These are phyloP conservation scores for Apiospora rasikravindrae DNA, from an alignment of 2,329 filamentous ascomycete genomes.

Conservation along the genomic window DNA sequence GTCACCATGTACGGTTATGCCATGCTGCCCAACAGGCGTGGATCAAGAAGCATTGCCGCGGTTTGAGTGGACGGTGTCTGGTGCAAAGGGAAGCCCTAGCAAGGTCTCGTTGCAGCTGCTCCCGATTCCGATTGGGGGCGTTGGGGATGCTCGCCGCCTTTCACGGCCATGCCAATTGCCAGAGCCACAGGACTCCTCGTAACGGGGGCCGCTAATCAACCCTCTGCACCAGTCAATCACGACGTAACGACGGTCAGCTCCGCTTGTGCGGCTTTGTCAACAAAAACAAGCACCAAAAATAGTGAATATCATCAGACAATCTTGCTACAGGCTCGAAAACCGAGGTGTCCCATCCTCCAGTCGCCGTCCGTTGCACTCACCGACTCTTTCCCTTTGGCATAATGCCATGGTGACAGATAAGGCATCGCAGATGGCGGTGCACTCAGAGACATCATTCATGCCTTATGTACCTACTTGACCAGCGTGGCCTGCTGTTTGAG, in stretches of 20 bases:
- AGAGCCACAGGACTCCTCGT: conserved; percentile 20
- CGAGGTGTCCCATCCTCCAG: conserved; percentile 11
- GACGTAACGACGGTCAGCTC: conserved; percentile 17
- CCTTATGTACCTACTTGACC: conserved; percentile 2
- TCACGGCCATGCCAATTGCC: conserved; percentile 18
- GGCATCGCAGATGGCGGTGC: conserved; percentile 4
- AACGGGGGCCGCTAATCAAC: conserved; percentile 23
- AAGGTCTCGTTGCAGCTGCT: conserved; percentile 16
- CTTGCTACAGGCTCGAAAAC: conserved; percentile 2
- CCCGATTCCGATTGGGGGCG: conserved; percentile 23
- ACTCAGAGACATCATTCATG: conserved; percentile 15
- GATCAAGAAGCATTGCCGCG: conserved; percentile 18
- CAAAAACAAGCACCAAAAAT: conserved; percentile 21
- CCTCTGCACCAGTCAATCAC: conserved; percentile 23
- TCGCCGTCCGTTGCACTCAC: conserved; percentile 21
- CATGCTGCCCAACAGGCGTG: conserved; percentile 37
- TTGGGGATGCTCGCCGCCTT: conserved; percentile 17
- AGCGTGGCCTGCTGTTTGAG: conserved; percentile 5
- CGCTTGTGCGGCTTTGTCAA: conserved; percentile 20
- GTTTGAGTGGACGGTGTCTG: conserved; percentile 21
- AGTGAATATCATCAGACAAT: conserved; percentile 17
- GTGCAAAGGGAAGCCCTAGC: conserved; percentile 12
- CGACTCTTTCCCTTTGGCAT: conserved; percentile 22
- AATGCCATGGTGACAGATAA: not conserved
- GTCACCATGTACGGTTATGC: conserved; percentile 13